Evolutionary conservation across 1,139 yeast genomes (phyloP).

Genomic region (Pichia kudriavzevii): DNA sequence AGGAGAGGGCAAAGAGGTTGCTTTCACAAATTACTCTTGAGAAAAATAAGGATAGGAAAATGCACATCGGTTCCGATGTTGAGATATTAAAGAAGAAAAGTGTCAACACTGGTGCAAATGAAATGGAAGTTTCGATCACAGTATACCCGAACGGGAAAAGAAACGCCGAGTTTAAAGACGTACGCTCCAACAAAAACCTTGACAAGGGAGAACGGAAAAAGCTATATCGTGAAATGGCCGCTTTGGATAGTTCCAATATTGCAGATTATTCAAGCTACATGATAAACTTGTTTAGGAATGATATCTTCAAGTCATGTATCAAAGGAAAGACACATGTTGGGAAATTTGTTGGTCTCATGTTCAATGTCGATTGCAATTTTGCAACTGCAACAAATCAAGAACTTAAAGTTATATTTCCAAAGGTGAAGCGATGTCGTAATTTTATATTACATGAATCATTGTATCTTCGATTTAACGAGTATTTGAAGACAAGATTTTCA

Average conservation of each 20-base stretch:
- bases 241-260: not conserved
- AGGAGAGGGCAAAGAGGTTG: too few species aligned
- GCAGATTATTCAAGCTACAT: slow-evolving; percentile 4
- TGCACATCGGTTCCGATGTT: too few species aligned
- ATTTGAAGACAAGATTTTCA: too few species aligned
- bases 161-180: not conserved
- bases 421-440: too few species aligned
- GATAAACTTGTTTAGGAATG: slow-evolving; percentile 6
- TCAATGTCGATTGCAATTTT: slow-evolving; percentile 5
- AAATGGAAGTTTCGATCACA: slow-evolving; percentile 8
- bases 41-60: not conserved
- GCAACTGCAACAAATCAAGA: slow-evolving; percentile 3
- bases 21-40: too few species aligned
- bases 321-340: slow-evolving; percentile 8
- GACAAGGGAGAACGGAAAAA: slow-evolving; percentile 1
- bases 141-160: slow-evolving; percentile 15
- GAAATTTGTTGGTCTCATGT: slow-evolving; percentile 6
- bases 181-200: slow-evolving; percentile 2
- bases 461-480: too few species aligned
- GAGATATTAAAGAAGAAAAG: slow-evolving; percentile 8
- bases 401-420: too few species aligned
- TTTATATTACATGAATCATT: too few species aligned
- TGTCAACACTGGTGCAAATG: slow-evolving; percentile 4
- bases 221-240: too few species aligned
- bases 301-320: slow-evolving; percentile 12